phyloP scores from a whole-genome alignment of 176 grass and related monocot genomes.

The Triticum turgidum region DNA sequence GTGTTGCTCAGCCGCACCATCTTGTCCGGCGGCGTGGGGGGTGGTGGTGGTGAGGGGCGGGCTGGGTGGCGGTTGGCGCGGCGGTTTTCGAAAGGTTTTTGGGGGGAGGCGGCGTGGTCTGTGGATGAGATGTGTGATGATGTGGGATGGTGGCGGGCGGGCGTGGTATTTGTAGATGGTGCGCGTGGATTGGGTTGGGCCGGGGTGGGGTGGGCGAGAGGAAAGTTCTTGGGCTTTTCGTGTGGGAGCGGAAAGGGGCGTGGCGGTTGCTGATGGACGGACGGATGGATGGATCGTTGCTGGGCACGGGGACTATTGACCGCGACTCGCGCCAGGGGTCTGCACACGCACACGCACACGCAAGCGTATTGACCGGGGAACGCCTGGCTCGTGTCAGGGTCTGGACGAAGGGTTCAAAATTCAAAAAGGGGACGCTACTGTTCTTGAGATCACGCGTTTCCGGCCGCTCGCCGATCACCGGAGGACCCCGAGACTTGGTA shows the following conservation, averaged over 20 bases:
- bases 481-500: background rate
- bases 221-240: constrained; percentile 42
- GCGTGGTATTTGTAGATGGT: constrained; percentile 31
- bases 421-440: background rate
- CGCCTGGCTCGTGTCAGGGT: background rate
- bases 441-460: background rate
- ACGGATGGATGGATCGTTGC: background rate
- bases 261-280: background rate
- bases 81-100: too few species aligned
- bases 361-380: constrained; percentile 12
- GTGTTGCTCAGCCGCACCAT: constrained; percentile 91
- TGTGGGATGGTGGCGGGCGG: background rate
- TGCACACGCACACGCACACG: background rate
- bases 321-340: too few species aligned
- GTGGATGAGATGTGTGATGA: background rate
- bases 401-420: background rate
- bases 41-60: too few species aligned
- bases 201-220: background rate
- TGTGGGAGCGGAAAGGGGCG: background rate
- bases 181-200: background rate
- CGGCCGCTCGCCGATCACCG: background rate
- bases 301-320: background rate
- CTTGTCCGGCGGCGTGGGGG: background rate
- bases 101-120: background rate
- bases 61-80: background rate